phyloP scores from a whole-genome alignment of 805 yeast species.

The Candida ulmi region DNA sequence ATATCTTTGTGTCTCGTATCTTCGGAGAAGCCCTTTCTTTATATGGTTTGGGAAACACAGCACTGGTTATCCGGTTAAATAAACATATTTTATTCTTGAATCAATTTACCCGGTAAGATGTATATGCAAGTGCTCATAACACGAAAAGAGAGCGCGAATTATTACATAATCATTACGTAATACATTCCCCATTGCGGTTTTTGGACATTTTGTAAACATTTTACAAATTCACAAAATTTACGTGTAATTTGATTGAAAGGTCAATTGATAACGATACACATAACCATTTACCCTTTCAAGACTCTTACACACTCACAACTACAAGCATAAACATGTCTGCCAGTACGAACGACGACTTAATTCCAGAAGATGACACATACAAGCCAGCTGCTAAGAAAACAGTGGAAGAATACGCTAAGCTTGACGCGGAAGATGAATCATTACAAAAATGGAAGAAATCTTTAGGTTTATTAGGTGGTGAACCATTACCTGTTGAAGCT shows the following conservation, averaged over 20 bases:
- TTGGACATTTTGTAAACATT: no score
- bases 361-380: slow-evolving; percentile 60
- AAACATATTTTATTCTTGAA: background rate
- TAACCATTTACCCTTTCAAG: no score
- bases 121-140: no score
- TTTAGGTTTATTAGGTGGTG: slow-evolving; percentile 62
- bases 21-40: background rate
- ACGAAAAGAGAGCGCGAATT: no score
- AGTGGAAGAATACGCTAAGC: slow-evolving; percentile 70
- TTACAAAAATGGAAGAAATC: slow-evolving; percentile 89
- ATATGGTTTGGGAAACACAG: background rate
- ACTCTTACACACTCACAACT: no score
- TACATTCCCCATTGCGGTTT: background rate
- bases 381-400: slow-evolving; percentile 57
- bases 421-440: slow-evolving; percentile 89
- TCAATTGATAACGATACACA: no score
- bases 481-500: slow-evolving; percentile 59
- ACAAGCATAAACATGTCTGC: no score
- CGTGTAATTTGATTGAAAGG: no score
- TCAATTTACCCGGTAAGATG: no score
- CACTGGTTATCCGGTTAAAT: background rate
- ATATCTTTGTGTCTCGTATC: no score
- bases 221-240: no score
- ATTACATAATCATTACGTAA: background rate
- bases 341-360: slow-evolving; percentile 42